Percentiles rank a stretch among this genome's conserved stretches.
Conservation (phyloP, 1,284 basidiomycete species). For the Moesziomyces parantarcticus region DNA sequence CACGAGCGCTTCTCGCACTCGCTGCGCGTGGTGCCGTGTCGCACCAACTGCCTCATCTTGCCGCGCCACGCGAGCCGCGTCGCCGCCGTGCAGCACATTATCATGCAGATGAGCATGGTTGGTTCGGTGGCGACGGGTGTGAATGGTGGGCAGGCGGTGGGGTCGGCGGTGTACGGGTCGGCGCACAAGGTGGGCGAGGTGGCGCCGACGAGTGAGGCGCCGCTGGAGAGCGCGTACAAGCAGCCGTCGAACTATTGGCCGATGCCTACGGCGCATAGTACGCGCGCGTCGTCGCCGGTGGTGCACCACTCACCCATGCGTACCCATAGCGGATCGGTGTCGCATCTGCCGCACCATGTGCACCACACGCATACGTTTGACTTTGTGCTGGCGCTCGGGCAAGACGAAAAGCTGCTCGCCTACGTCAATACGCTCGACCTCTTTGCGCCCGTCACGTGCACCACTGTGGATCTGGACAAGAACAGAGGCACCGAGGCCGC, state of each 20-base stretch:
- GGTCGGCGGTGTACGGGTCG: slow-evolving; percentile 26
- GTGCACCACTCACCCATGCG: slow-evolving; percentile 26
- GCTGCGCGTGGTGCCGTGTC: slow-evolving; percentile 61
- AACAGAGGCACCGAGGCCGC: slow-evolving; percentile 56
- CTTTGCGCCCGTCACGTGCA: slow-evolving; percentile 65
- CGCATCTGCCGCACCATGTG: slow-evolving; percentile 41
- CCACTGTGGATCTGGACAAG: slow-evolving; percentile 53
- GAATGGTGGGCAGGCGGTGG: slow-evolving; percentile 18
- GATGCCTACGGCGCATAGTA: slow-evolving; percentile 30
- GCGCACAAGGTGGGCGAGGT: slow-evolving; percentile 29
- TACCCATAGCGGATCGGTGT: slow-evolving; percentile 24
- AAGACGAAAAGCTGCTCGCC: slow-evolving; percentile 62
- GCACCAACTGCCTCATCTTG: slow-evolving; percentile 75
- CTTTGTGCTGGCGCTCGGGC: slow-evolving; percentile 63
- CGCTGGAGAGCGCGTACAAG: slow-evolving; percentile 52
- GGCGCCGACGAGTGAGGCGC: slow-evolving; percentile 34
- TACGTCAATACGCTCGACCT: slow-evolving; percentile 64
- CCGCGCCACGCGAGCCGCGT: slow-evolving; percentile 85
- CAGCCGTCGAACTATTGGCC: slow-evolving; percentile 60
- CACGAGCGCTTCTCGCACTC: slow-evolving; percentile 69
- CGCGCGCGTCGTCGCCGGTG: slow-evolving; percentile 28
- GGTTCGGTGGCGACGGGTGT: slow-evolving; percentile 18
- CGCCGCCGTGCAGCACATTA: slow-evolving; percentile 74
- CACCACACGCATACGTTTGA: slow-evolving; percentile 60
- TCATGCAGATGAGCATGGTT: slow-evolving; percentile 55